Evolutionary conservation across 768 basidiomycete genomes (phyloP), one percentile per base, ranked within the genome.

Genomic region (Polyporus arcularius): DNA sequence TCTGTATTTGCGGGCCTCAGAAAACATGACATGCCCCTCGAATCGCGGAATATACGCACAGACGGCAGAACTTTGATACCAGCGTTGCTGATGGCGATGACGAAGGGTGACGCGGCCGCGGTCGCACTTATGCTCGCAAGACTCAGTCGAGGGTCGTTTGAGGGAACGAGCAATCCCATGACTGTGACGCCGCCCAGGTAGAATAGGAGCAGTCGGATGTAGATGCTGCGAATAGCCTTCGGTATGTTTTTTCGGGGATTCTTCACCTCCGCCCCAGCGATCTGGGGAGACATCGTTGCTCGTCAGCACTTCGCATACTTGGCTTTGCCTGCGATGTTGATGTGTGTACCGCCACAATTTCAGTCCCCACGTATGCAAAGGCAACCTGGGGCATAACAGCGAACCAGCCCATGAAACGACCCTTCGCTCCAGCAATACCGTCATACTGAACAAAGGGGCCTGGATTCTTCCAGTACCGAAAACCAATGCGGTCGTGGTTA

Each of bases 321-420:
- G 21, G 21, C 21, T 26, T 26, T 26, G 21, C 21, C 21, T 26
- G 21, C 21, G 21, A 26, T 26, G 21, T 26, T 26, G 21, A 26
- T 26, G 21, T 26, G 21, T 26, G 21, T 57, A 79, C 76, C 48
- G 78, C 80, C 21, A 79, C 79, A 41, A 74, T 72, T 67, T 87
- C 86, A 0, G 85, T 84, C 12, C 86, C 86, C 31, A 82, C 77
- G 70, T 78, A 86, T 12, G 83, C 79, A 74, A 86, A 87, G 4
- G 81, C 82, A 14, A 86, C 87, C 65, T 85, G 82, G 9, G 77
- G 80, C 55, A 83, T 76, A 49, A 84, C 84, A 2, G 82, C 76
- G 75, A 79, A 85, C 57, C 75, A 75, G 4, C 77, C 77, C 12
- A 79, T 72, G 76, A 87, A 87, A 30, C 76, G 78, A 21, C 85